phyloP scores from a whole-genome alignment of 208 protist genomes.

The Trichomonas tenax region DNA sequence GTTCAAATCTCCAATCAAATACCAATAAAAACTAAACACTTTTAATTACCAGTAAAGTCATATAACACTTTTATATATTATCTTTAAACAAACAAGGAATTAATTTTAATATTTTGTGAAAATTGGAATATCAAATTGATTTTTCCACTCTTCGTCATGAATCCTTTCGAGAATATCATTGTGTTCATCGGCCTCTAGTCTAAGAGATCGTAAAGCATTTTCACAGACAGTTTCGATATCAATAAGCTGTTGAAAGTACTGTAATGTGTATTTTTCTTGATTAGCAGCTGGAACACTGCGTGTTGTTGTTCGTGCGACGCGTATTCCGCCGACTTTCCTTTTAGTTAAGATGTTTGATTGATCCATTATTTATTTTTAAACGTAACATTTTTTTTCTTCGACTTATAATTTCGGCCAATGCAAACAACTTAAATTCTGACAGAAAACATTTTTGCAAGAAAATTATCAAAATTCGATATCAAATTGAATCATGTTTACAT shows the following conservation, averaged over 20 bases:
- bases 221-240: neutral
- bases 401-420: too few relatives aligned
- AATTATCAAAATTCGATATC: too few relatives aligned
- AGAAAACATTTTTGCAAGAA: too few relatives aligned
- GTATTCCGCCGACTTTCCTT: neutral
- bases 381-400: too few relatives aligned
- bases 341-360: neutral
- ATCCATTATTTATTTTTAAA: neutral
- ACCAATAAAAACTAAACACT: too few relatives aligned
- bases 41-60: too few relatives aligned
- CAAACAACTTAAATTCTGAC: too few relatives aligned
- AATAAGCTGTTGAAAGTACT: neutral
- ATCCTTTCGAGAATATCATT: neutral
- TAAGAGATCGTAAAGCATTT: neutral
- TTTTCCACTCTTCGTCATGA: neutral
- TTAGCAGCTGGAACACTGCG: neutral
- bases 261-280: neutral
- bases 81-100: neutral
- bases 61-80: too few relatives aligned
- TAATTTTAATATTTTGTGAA: neutral
- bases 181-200: neutral
- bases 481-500: too few relatives aligned
- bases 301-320: neutral
- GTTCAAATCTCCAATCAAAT: too few relatives aligned
- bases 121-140: neutral